Percentiles rank a stretch among this genome's conserved stretches.
Conservation (phyloP, 2,329 filamentous ascomycete species). For the Fusarium proliferatum region DNA sequence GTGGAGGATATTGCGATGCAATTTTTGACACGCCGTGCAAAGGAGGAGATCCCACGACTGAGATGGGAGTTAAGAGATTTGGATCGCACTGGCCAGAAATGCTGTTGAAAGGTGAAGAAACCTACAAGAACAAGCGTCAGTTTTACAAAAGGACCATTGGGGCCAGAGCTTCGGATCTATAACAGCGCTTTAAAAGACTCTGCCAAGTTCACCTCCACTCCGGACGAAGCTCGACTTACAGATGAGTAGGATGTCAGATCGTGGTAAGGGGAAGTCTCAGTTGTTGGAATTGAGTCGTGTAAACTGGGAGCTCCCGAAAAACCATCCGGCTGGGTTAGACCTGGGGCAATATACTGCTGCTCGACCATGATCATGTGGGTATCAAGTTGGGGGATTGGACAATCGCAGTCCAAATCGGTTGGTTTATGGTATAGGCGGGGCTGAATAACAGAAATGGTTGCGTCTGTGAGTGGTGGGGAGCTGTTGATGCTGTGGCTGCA, state of each 20-base stretch:
- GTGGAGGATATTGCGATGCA: conserved; percentile 54
- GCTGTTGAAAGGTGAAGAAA: conserved; percentile 46
- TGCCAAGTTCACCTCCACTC: neutral
- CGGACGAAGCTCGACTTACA: conserved; percentile 42
- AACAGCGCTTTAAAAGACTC: neutral
- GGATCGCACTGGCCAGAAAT: conserved; percentile 54
- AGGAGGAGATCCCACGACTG: conserved; percentile 60
- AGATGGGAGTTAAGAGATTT: conserved; percentile 63
- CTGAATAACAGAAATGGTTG: conserved; percentile 17
- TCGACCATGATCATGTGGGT: conserved; percentile 51
- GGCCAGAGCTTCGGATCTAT: neutral
- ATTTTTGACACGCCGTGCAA: conserved; percentile 58
- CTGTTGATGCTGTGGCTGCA: conserved; percentile 31
- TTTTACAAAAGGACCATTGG: neutral
- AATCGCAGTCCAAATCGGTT: conserved; percentile 37
- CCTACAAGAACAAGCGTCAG: conserved; percentile 31
- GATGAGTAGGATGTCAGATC: conserved; percentile 48
- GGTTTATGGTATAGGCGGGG: conserved; percentile 35
- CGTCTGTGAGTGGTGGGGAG: conserved; percentile 23
- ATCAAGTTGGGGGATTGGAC: conserved; percentile 36
- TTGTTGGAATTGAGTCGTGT: conserved; percentile 42
- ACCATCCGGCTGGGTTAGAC: conserved; percentile 48
- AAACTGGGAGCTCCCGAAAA: conserved; percentile 46
- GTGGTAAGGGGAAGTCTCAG: conserved; percentile 45
- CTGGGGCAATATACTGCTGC: conserved; percentile 50